Percentiles rank a stretch among this genome's conserved stretches.
Conservation (phyloP, 2,329 filamentous ascomycete species). For the Colletotrichum sp. region DNA sequence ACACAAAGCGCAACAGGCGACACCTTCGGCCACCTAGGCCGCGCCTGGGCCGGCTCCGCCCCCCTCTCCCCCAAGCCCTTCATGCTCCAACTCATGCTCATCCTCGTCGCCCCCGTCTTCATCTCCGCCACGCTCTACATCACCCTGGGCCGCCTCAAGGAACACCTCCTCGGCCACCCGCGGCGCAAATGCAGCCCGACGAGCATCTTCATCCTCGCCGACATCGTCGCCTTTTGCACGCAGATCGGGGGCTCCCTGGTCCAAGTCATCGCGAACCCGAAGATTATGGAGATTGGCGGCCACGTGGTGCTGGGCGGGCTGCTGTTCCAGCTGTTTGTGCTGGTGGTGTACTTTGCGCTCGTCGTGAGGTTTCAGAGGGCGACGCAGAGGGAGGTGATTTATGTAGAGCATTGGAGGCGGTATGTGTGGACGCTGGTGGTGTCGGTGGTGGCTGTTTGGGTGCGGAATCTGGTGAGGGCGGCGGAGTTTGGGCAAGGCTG, state of each 20-base stretch:
- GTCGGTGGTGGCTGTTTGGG: background rate
- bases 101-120: background rate
- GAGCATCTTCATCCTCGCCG: background rate
- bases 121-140: background rate
- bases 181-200: background rate
- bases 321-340: background rate
- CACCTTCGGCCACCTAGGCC: background rate
- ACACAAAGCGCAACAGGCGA: background rate
- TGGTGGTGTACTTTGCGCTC: background rate
- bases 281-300: background rate
- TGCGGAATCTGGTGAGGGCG: rapidly evolving
- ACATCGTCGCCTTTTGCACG: background rate
- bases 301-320: background rate
- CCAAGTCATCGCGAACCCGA: background rate
- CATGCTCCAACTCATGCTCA: background rate
- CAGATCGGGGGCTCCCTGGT: background rate
- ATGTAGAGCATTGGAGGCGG: background rate
- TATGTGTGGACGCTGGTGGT: background rate
- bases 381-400: background rate
- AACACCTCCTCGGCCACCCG: background rate
- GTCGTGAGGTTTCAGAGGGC: background rate
- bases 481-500: background rate
- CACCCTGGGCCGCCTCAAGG: background rate
- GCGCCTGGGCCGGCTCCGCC: background rate
- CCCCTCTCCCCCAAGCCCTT: background rate